Percentiles rank a stretch among this genome's conserved stretches.
Conservation (phyloP, 305 asterid species). For the Lippia alba region DNA sequence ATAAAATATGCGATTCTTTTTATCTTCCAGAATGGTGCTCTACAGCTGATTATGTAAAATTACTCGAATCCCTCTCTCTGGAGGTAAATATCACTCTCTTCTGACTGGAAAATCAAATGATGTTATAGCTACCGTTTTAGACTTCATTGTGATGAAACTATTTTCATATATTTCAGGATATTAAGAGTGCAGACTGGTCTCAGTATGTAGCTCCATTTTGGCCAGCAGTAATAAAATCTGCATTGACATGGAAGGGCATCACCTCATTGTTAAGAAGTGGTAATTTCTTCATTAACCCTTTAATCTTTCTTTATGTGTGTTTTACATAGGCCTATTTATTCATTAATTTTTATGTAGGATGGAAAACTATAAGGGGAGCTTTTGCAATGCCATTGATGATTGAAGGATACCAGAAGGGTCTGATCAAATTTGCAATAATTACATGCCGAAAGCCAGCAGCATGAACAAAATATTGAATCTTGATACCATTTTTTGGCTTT, state of each 20-base stretch:
- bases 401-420: conserved; percentile 81
- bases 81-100: conserved; percentile 53
- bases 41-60: conserved; percentile 72
- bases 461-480: conserved; percentile 20
- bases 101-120: background rate
- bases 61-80: conserved; percentile 69
- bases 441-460: conserved; percentile 75
- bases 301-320: background rate
- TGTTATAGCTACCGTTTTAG: too few relatives aligned
- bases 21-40: conserved; percentile 97
- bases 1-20: conserved; percentile 74
- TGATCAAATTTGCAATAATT: conserved; percentile 82
- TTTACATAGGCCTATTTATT: background rate
- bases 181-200: conserved; percentile 86
- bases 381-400: conserved; percentile 91
- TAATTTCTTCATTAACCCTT: conserved; percentile 32
- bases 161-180: conserved; percentile 56
- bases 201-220: conserved; percentile 92
- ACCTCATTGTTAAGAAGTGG: conserved; percentile 80
- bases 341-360: conserved; percentile 47
- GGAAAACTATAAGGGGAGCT: conserved; percentile 96
- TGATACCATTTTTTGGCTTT: background rate
- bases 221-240: conserved; percentile 92
- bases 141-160: background rate
- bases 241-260: conserved; percentile 90